A percentile compares a stretch with the other conserved stretches of the same genome.
Conservation (phyloP, 495 filamentous ascomycete species). For the Lasiosphaeriaceae sp. region DNA sequence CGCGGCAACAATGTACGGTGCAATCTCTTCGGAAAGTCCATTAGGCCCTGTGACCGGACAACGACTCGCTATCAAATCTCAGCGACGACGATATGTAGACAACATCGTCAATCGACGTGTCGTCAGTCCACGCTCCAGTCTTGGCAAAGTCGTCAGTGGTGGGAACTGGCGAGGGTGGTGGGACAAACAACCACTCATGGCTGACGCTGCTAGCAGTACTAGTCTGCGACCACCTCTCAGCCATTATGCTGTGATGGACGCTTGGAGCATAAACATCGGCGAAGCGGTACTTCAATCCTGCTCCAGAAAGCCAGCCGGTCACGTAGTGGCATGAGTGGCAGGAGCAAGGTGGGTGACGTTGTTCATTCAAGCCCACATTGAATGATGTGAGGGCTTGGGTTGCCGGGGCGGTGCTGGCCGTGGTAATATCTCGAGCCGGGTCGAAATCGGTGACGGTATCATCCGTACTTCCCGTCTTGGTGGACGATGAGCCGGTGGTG, state of each 20-base stretch:
- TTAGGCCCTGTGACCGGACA: neutral
- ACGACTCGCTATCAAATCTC: neutral
- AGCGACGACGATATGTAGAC: neutral
- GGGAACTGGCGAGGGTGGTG: neutral
- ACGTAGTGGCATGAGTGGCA: neutral
- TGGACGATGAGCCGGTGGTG: constrained; percentile 8
- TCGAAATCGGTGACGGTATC: constrained; percentile 4
- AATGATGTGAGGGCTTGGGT: neutral
- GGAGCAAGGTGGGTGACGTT: too few relatives aligned
- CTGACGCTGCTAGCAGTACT: neutral
- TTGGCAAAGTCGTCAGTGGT: constrained; percentile 1
- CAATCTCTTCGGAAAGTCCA: neutral
- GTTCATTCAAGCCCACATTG: neutral
- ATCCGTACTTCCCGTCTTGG: constrained; percentile 10
- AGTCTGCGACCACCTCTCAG: neutral
- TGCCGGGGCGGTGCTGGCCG: neutral
- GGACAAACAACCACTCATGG: neutral
- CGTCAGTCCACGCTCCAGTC: constrained; percentile 12
- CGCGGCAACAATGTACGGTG: neutral
- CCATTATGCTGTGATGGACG: neutral
- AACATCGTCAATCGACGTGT: neutral
- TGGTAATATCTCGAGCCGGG: neutral
- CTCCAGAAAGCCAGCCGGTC: constrained; percentile 8
- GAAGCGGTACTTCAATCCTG: constrained; percentile 7
- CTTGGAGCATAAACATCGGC: neutral